phyloP scores from a whole-genome alignment of 495 filamentous ascomycete species.

The Aspergillus steynii region DNA sequence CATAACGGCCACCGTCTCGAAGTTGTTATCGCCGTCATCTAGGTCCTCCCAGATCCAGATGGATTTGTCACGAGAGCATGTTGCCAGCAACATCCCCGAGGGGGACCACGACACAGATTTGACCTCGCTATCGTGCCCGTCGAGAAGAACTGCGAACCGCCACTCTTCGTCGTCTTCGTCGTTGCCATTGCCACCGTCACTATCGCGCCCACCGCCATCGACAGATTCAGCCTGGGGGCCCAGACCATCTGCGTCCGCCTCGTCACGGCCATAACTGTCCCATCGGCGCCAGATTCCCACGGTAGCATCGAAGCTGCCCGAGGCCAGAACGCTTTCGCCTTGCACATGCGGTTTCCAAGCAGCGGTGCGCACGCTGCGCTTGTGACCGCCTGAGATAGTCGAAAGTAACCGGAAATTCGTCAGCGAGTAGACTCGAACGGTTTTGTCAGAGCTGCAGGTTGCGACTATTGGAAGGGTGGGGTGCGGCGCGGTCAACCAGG shows the following conservation, averaged over 20 bases:
- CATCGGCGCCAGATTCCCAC: constrained; percentile 83
- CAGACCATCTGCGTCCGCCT: constrained; percentile 19
- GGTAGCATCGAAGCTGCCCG: constrained; percentile 86
- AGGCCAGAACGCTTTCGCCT: constrained; percentile 76
- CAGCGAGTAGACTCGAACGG: constrained; percentile 85
- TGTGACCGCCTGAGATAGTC: constrained; percentile 82
- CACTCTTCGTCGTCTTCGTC: constrained; percentile 75
- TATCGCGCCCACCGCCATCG: constrained; percentile 16
- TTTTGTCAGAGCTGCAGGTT: constrained; percentile 81
- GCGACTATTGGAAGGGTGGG: constrained; percentile 85
- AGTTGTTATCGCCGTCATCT: constrained; percentile 79
- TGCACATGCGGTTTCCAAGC: constrained; percentile 79
- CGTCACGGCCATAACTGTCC: constrained; percentile 44
- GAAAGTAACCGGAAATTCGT: constrained; percentile 74
- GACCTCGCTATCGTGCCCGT: constrained; percentile 92
- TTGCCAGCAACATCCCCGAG: constrained; percentile 79
- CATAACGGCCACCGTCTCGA: constrained; percentile 92
- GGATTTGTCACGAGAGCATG: constrained; percentile 86
- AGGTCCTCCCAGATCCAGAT: constrained; percentile 99
- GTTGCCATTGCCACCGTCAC: constrained; percentile 44
- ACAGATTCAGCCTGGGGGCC: background rate
- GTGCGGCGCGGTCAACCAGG: constrained; percentile 84
- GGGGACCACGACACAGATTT: constrained; percentile 83
- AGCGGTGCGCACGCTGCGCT: constrained; percentile 74
- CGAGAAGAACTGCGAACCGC: constrained; percentile 82